Evolutionary conservation across 345 rosid genomes (phyloP), one percentile per base, ranked within the genome.

Genomic region (Gossypium bickii): DNA sequence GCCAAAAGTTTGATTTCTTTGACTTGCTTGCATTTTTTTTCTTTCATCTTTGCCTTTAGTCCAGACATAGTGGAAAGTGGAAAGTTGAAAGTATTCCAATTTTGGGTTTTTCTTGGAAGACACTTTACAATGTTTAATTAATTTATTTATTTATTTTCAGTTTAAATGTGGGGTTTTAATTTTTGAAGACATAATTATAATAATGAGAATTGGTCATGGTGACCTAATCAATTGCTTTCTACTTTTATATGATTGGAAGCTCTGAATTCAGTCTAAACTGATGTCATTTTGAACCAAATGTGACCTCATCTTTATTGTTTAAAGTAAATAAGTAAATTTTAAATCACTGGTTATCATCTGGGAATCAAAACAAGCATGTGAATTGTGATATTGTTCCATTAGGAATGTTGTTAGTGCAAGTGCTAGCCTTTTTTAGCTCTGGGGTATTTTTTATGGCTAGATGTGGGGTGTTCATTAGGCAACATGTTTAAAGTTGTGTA

Each of bases 1-100:
- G 52, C 52, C 12, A 10, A 44, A 67, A 7, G 24, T 6, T 34
- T 24, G 7, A 44, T 22, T 48, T 49, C 34, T 16, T 68, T 25
- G 22, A 68, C 72, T 68, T 68, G 44, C 58, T 68, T 68, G 43
- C 71, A 67, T 22, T 67, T 44, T 16, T 24, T 9, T 34, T n/a
- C 38, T 47, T 47, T 47, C 25, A 4, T 47, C 57, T 49, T 67
- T 67, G 13, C 10, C 12, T 67, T 15, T 3, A 15, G 57, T 45
- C 70, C 57, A 48, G 57, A 48, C 72, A 48, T 48, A 13, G 57
- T 48, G 57, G 57, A 48, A 67, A 24, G 13, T 43, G 47, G 48
- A 17, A 63, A 16, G 45, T 58, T 43, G 12, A 48, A 64, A 47
- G 13, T 10, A 20, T 18, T 16, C 44, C 0, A 18, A n/a, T 55